Evolutionary conservation across 805 yeast genomes (phyloP), one percentile per base, ranked within the genome.

Genomic region (Saccharomycopsis sp.): DNA sequence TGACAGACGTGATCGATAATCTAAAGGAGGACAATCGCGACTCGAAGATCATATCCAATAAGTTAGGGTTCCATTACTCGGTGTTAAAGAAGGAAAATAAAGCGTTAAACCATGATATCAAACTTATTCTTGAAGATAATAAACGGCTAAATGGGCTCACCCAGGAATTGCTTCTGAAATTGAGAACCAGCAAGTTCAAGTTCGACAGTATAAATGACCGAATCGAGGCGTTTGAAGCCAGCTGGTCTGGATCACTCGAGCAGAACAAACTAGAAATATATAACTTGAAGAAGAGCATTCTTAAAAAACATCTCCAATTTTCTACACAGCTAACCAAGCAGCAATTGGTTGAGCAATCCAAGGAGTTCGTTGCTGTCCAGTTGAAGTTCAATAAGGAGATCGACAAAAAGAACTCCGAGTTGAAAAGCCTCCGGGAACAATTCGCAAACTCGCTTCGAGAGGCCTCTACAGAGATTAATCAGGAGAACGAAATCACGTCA

Each of bases 61-160:
- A 44, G 19, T 25, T 59, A 3, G 42, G 47, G 12, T 59, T 56
- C 54, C 54, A 57, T 25, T 56, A 53, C 35, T 14, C 57, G 47
- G 12, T 57, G 25, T 42, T 56, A 35, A 56, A 52, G 22, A 34
- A 59, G 35, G 62, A 59, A 35, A 59, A 53, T 44, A 59, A 59
- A 47, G 20, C 15, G 23, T 51, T 59, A n/a, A 29, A 17, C 9
- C 60, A 53, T 19, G 60, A 56, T 29, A 22, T 59, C 9, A 17
- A 56, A 44, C 9, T 56, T 2, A 53, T 52, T 35, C 17, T 29
- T n/a, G 53, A 53, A 5, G 62, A 59, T 23, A 53, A 56, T 24
- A 38, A 59, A n/a, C 20, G 62, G 35, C 49, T 59, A 23, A 51
- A 59, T n/a, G 22, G 24, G 25, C 19, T 52, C 2, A 49, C 57